Percentiles rank a stretch among this genome's conserved stretches.
phyloP scores from a whole-genome alignment of 208 protist genomes.

The Balamuthia mandrillaris region DNA sequence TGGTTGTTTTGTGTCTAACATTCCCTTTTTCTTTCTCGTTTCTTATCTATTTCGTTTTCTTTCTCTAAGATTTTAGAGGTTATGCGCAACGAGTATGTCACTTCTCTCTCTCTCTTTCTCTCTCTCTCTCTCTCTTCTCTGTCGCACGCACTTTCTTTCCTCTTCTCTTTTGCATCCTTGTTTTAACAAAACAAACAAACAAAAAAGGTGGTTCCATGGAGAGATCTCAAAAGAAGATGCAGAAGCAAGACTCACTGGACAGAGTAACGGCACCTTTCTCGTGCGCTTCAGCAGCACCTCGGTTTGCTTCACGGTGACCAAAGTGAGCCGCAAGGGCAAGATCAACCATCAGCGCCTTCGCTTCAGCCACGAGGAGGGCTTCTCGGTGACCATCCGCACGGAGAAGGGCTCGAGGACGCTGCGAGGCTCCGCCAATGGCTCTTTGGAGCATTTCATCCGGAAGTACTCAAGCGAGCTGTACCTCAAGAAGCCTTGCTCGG shows the following conservation, averaged over 20 bases:
- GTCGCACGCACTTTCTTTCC: too few relatives aligned
- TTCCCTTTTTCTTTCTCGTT: too few relatives aligned
- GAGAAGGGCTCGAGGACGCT: neutral
- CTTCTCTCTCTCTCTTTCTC: too few relatives aligned
- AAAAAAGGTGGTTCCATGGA: constrained; percentile 66
- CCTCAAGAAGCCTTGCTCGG: neutral
- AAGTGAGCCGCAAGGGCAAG: constrained; percentile 50
- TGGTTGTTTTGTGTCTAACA: too few relatives aligned
- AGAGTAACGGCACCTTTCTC: constrained; percentile 55
- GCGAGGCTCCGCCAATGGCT: neutral
- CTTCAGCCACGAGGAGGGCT: constrained; percentile 23
- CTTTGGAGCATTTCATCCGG: neutral
- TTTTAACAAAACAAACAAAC: too few relatives aligned
- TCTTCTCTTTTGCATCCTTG: too few relatives aligned
- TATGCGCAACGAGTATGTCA: neutral
- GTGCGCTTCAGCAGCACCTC: constrained; percentile 45
- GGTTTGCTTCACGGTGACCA: constrained; percentile 53
- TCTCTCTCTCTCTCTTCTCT: too few relatives aligned
- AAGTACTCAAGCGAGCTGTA: constrained; percentile 14
- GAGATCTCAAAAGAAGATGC: constrained; percentile 55
- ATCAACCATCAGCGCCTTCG: constrained; percentile 55
- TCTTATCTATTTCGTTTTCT: too few relatives aligned
- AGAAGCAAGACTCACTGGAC: constrained; percentile 41
- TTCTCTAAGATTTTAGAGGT: neutral
- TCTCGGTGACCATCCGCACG: neutral